Base-by-base conservation (phyloP, 2,329 filamentous ascomycete species). In the Colletotrichum plurivorum region DNA sequence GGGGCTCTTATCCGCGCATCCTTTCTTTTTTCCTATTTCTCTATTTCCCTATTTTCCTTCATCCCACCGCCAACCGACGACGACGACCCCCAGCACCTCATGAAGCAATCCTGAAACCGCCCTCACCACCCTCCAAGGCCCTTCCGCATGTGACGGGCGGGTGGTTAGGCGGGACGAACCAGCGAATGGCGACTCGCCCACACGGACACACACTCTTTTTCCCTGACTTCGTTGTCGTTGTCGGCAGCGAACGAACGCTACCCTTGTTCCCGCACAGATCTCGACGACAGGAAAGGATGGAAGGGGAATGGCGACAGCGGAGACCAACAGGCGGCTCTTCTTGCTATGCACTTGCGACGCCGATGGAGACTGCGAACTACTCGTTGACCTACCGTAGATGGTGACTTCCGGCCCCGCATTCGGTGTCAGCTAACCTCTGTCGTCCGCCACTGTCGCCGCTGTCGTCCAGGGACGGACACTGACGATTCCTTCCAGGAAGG, bases 41-140 rank as follows among this genome's bases (percentile, higher is more conserved):
- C 16, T 67, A 57, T 52, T 51, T 36, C 58, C 43, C 48, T 49
- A 54, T 58, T 54, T 61, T 55, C 49, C 15, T 54, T 60, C 60
- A 66, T 67, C 20, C 57, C 63, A 57, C 56, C 62, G 22, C 22
- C 22, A 25, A 67, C 62, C 71, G 31, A 8, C 31, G 31, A 36
- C 31, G 31, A 36, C 10, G 31, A 63, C 71, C 69, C 71, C 71
- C 68, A 53, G 73, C 71, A 71, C 62, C 65, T 73, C 73, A 73
- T 83, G 80, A 83, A 79, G 80, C 81, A 82, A 74, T 77, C 74
- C 77, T 83, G 81, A 82, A 83, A 83, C 80, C 67, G 69, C 59
- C 70, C 67, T 49, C 71, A 63, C 52, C 55, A 57, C 48, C 54
- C 59, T 20, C 31, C 43, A 20, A 46, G 18, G 43, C 48, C 56